phyloP scores from a whole-genome alignment of 2,329 filamentous ascomycete species.

The Coleophoma cylindrospora region DNA sequence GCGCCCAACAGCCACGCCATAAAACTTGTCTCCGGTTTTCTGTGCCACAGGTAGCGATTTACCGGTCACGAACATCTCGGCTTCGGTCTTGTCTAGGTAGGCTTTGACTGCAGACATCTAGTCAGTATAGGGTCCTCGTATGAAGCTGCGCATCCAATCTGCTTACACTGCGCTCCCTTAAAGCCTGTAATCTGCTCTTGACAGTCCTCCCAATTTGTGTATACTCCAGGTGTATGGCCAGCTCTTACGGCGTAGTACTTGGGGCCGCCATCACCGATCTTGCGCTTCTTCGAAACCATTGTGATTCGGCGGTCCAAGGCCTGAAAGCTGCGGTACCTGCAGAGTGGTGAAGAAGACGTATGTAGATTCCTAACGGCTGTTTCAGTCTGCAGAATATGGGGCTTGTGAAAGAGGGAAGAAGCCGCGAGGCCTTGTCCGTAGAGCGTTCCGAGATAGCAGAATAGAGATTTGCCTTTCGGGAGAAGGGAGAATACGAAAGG shows the following conservation, averaged over 20 bases:
- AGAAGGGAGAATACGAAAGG: too few species aligned
- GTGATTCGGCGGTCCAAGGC: background rate
- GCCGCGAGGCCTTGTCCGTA: too few species aligned
- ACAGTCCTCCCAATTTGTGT: constrained; percentile 56
- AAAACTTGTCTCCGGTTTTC: constrained; percentile 39
- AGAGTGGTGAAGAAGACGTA: background rate
- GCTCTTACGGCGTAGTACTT: constrained; percentile 61
- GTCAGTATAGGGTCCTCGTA: background rate
- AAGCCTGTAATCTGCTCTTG: constrained; percentile 55
- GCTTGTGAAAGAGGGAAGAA: too few species aligned
- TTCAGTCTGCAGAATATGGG: too few species aligned
- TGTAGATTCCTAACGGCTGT: too few species aligned
- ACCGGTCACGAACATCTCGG: constrained; percentile 71
- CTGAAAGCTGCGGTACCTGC: background rate
- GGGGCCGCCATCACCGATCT: constrained; percentile 10
- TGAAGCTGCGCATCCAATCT: constrained; percentile 15
- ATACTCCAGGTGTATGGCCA: constrained; percentile 56
- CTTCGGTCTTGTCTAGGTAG: constrained; percentile 68
- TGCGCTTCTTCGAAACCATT: constrained; percentile 22
- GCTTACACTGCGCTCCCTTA: constrained; percentile 62
- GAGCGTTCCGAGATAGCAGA: too few species aligned
- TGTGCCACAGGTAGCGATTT: constrained; percentile 31
- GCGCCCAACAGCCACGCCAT: constrained; percentile 56
- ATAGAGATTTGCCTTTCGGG: too few species aligned
- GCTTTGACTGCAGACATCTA: constrained; percentile 64